A percentile compares a stretch with the other conserved stretches of the same genome.
Evolutionary conservation across 2,329 filamentous ascomycete species (phyloP).

Genomic region (Botrytis fragariae): DNA sequence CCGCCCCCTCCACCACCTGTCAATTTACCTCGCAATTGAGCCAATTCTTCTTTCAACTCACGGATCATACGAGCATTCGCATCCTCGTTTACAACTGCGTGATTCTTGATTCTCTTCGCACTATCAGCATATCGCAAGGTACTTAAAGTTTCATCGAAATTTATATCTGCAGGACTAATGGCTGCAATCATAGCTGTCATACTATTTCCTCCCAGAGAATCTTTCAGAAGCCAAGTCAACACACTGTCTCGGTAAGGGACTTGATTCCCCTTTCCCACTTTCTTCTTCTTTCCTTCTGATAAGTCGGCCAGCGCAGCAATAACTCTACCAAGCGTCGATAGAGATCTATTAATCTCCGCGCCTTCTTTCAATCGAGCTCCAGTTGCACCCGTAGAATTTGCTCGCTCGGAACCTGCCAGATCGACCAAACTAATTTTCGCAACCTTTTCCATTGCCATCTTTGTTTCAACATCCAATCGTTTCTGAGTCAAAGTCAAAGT

Average conservation of each 20-base stretch:
- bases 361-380: slow-evolving; percentile 94
- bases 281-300: slow-evolving; percentile 81
- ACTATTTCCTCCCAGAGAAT: slow-evolving; percentile 95
- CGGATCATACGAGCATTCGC: slow-evolving; percentile 98
- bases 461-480: slow-evolving; percentile 83
- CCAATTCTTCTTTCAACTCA: slow-evolving; percentile 92
- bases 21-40: slow-evolving; percentile 81
- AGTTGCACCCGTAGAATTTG: slow-evolving; percentile 94
- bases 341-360: slow-evolving; percentile 95
- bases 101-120: slow-evolving; percentile 99
- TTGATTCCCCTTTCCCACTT: slow-evolving; percentile 64
- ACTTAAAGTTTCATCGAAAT: slow-evolving; percentile 95
- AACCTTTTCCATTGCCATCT: slow-evolving; percentile 96
- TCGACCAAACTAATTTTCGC: slow-evolving; percentile 98
- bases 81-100: slow-evolving; percentile 98
- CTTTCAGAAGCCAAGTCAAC: slow-evolving; percentile 93
- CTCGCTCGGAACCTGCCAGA: slow-evolving; percentile 94
- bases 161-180: slow-evolving; percentile 97
- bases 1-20: slow-evolving; percentile 50
- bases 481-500: slow-evolving; percentile 95
- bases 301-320: slow-evolving; percentile 93
- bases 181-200: slow-evolving; percentile 99
- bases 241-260: slow-evolving; percentile 98
- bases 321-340: slow-evolving; percentile 94
- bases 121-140: slow-evolving; percentile 96